Percentiles rank a stretch among this genome's conserved stretches.
Conservation (phyloP, 371 early-diverging fungal species). For the Apophysomyces variabilis region DNA sequence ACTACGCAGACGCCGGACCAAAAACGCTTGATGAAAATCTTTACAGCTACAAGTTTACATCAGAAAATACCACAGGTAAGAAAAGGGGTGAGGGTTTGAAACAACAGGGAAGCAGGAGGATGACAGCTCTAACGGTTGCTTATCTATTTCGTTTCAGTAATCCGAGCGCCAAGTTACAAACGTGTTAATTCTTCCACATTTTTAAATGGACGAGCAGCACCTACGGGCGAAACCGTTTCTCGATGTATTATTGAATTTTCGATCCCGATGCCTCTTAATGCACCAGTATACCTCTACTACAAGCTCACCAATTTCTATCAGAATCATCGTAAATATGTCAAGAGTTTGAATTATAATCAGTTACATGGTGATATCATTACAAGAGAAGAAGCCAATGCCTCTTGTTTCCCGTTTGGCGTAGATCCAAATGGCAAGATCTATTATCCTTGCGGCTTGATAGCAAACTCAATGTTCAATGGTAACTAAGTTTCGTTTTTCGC, state of each 20-base stretch:
- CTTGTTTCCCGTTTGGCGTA: constrained; percentile 41
- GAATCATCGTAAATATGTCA: constrained; percentile 91
- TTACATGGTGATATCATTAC: constrained; percentile 66
- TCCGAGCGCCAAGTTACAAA: constrained; percentile 40
- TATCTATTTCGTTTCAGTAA: constrained; percentile 18
- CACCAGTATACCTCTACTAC: constrained; percentile 85
- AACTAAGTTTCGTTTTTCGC: constrained; percentile 20
- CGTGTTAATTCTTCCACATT: constrained; percentile 31
- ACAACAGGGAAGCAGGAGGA: background rate
- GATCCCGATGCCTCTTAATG: constrained; percentile 58
- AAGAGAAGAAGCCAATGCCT: constrained; percentile 29
- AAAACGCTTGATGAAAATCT: constrained; percentile 20
- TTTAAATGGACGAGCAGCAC: constrained; percentile 20
- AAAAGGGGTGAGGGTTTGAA: background rate
- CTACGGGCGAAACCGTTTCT: constrained; percentile 28
- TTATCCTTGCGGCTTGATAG: constrained; percentile 95
- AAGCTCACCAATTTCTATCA: constrained; percentile 93
- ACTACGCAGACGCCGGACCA: constrained; percentile 21
- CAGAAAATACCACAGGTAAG: constrained; percentile 44
- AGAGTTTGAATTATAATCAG: constrained; percentile 80
- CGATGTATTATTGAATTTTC: constrained; percentile 73
- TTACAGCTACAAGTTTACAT: constrained; percentile 49
- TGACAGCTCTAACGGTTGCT: background rate
- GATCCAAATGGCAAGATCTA: constrained; percentile 50
- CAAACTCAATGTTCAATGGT: constrained; percentile 93